These are phyloP conservation scores for Epichloe amarillans DNA, from an alignment of 2,329 filamentous ascomycete species.

Conservation along the genomic window DNA sequence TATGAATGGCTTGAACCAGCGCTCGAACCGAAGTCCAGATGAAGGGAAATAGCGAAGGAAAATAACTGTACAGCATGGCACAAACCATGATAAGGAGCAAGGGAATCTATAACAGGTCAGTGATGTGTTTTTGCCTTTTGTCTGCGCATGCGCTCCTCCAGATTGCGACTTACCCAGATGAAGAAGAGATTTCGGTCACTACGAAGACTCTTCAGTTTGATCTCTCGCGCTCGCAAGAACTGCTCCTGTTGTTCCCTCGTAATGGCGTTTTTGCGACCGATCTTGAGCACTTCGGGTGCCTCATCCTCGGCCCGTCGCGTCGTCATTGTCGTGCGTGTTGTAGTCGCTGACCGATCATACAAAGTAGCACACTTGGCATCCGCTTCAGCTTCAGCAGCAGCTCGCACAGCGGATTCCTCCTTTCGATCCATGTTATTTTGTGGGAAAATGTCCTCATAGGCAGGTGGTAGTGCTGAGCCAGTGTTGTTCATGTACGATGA, in stretches of 20 bases:
- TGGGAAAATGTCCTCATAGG: slow-evolving; percentile 71
- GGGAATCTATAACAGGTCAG: slow-evolving; percentile 26
- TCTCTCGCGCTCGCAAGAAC: slow-evolving; percentile 45
- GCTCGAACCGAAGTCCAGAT: slow-evolving; percentile 21
- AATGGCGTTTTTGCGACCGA: slow-evolving; percentile 49
- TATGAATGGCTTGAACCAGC: slow-evolving; percentile 16
- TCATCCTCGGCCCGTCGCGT: slow-evolving; percentile 27
- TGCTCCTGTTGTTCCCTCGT: slow-evolving; percentile 53
- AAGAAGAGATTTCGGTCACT: slow-evolving; percentile 55
- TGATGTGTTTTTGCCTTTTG: background rate
- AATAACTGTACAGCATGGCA: slow-evolving; percentile 36
- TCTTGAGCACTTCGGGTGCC: slow-evolving; percentile 35
- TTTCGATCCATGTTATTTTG: slow-evolving; percentile 39
- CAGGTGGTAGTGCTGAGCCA: slow-evolving; percentile 45
- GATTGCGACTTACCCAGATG: slow-evolving; percentile 43
- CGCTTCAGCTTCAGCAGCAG: slow-evolving; percentile 44
- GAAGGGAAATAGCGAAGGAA: slow-evolving; percentile 31
- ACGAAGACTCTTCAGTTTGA: slow-evolving; percentile 48
- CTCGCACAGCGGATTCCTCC: slow-evolving; percentile 42
- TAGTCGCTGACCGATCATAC: slow-evolving; percentile 30
- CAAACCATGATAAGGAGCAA: slow-evolving; percentile 34
- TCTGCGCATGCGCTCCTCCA: background rate
- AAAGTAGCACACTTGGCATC: slow-evolving; percentile 42
- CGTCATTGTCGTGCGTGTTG: slow-evolving; percentile 16
- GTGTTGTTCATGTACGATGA: slow-evolving; percentile 38